Evolutionary conservation across 2,329 filamentous ascomycete species (phyloP).

Genomic region (Canariomyces notabilis): DNA sequence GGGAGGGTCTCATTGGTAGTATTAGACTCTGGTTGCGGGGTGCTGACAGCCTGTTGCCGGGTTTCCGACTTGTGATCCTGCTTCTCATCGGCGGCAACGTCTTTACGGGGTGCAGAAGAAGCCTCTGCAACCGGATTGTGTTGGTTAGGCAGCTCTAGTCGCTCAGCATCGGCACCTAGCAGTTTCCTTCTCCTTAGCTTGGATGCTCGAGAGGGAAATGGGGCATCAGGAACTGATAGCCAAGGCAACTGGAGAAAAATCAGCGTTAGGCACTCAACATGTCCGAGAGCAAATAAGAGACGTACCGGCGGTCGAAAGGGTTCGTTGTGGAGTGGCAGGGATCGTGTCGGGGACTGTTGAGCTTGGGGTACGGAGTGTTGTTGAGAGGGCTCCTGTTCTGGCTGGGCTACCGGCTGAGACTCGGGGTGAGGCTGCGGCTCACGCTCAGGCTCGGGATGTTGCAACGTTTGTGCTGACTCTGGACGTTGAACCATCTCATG

Average conservation of each 20-base stretch:
- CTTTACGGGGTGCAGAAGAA: constrained; percentile 21
- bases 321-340: constrained; percentile 13
- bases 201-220: constrained; percentile 43
- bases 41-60: constrained; percentile 14
- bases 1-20: constrained; percentile 6
- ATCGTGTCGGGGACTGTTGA: constrained; percentile 3
- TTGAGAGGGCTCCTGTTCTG: constrained; percentile 1
- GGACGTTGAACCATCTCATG: constrained; percentile 9
- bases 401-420: constrained; percentile 3
- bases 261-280: constrained; percentile 20
- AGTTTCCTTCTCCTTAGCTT: constrained; percentile 38
- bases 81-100: not conserved
- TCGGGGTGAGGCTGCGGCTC: constrained; percentile 5
- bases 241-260: constrained; percentile 49
- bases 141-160: constrained; percentile 38
- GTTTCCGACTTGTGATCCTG: not conserved
- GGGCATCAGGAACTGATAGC: constrained; percentile 46
- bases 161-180: constrained; percentile 32
- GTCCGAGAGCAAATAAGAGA: constrained; percentile 15
- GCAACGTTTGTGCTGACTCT: not conserved
- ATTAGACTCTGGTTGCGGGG: constrained; percentile 18
- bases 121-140: constrained; percentile 26
- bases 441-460: constrained; percentile 4
- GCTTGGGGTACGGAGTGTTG: constrained; percentile 13
- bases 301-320: constrained; percentile 50